These are phyloP conservation scores for Myxozyma neglecta DNA, from an alignment of 805 yeast genomes.

Conservation along the genomic window DNA sequence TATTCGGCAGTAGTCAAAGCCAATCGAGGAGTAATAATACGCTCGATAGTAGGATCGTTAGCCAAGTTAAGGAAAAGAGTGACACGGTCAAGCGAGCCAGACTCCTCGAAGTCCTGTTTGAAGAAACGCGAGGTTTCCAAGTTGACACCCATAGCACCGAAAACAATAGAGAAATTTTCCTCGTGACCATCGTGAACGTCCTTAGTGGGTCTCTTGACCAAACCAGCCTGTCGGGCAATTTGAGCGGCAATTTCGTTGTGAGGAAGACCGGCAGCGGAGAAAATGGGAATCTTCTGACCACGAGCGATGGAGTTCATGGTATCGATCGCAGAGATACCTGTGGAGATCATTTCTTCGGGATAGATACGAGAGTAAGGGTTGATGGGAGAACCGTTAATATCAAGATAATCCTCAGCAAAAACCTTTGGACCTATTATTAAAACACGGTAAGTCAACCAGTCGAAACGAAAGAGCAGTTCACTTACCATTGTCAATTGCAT, in stretches of 20 bases:
- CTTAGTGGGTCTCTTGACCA: slow-evolving; percentile 93
- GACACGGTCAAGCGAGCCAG: slow-evolving; percentile 97
- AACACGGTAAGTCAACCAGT: not conserved
- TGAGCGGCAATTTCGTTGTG: slow-evolving; percentile 99
- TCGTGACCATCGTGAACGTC: slow-evolving; percentile 99
- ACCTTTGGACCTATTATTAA: slow-evolving; percentile 81
- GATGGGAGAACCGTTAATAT: slow-evolving; percentile 98
- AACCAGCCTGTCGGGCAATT: slow-evolving; percentile 98
- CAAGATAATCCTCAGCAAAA: slow-evolving; percentile 97
- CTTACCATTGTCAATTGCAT: slow-evolving; percentile 79
- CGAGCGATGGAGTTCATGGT: slow-evolving; percentile 99
- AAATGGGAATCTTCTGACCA: slow-evolving; percentile 99
- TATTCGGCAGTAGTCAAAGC: slow-evolving; percentile 98
- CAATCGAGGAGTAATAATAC: slow-evolving; percentile 98
- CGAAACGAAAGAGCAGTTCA: not conserved
- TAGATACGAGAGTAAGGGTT: slow-evolving; percentile 97
- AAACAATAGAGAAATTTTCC: slow-evolving; percentile 97
- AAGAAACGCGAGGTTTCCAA: slow-evolving; percentile 97
- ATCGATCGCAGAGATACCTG: slow-evolving; percentile 98
- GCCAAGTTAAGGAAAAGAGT: slow-evolving; percentile 96
- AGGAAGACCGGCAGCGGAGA: slow-evolving; percentile 98
- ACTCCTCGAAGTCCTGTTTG: slow-evolving; percentile 99
- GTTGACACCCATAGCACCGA: slow-evolving; percentile 99
- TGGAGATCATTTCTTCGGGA: slow-evolving; percentile 99
- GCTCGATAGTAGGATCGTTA: slow-evolving; percentile 98